A percentile compares a stretch with the other conserved stretches of the same genome.
phyloP scores from a whole-genome alignment of 2,329 filamentous ascomycete species.

The Clonostachys byssicola region DNA sequence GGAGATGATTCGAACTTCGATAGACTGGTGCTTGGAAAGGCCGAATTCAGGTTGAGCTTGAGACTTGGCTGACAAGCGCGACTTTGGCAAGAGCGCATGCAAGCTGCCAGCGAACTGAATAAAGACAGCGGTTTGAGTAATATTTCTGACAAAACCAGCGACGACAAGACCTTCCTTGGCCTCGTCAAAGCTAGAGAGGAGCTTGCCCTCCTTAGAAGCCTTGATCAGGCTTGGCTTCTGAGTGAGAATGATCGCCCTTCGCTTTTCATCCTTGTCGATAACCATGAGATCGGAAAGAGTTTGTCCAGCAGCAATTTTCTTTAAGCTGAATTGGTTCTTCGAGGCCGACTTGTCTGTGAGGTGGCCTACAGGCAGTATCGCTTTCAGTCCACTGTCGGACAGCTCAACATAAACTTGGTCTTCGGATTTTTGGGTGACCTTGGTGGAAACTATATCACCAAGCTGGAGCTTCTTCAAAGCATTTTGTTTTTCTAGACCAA shows the following conservation, averaged over 20 bases:
- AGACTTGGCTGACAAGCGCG: conserved; percentile 68
- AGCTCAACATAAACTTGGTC: conserved; percentile 77
- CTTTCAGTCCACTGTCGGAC: conserved; percentile 68
- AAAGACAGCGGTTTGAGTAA: conserved; percentile 77
- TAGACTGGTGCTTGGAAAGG: conserved; percentile 69
- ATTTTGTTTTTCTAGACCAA: conserved; percentile 71
- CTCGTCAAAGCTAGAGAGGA: conserved; percentile 70
- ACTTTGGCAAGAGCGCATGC: conserved; percentile 76
- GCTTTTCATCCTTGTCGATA: conserved; percentile 78
- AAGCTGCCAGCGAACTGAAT: conserved; percentile 81
- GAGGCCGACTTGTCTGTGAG: conserved; percentile 79
- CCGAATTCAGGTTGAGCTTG: conserved; percentile 71
- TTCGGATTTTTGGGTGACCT: conserved; percentile 75
- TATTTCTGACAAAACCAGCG: conserved; percentile 79
- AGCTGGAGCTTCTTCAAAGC: conserved; percentile 70
- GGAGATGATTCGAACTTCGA: conserved; percentile 68
- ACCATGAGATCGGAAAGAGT: conserved; percentile 78
- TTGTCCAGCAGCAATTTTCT: conserved; percentile 81
- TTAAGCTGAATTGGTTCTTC: conserved; percentile 73
- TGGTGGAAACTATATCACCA: conserved; percentile 73
- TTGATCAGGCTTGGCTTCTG: conserved; percentile 81
- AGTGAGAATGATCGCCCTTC: conserved; percentile 70
- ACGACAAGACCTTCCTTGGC: conserved; percentile 65
- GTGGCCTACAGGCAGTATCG: conserved; percentile 71
- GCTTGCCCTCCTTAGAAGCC: conserved; percentile 65